phyloP scores from a whole-genome alignment of 129 eudicot species.

The Flaveria ramosissima region DNA sequence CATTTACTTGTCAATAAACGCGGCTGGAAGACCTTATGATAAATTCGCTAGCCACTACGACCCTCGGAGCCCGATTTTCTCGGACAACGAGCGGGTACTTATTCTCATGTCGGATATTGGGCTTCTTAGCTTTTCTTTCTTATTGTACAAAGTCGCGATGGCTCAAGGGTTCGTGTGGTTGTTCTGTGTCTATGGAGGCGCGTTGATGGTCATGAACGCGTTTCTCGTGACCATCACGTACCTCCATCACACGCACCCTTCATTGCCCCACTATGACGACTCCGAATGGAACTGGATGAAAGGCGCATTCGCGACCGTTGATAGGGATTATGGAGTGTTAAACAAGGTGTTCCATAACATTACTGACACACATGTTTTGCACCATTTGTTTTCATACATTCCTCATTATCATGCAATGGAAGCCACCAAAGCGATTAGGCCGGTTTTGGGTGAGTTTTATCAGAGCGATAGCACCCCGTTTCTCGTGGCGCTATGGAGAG shows the following conservation, averaged over 20 bases:
- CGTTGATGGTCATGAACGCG: constrained; percentile 52
- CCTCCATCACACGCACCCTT: constrained; percentile 59
- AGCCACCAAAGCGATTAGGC: constrained; percentile 56
- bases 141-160: constrained; percentile 32
- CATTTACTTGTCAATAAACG: constrained; percentile 30
- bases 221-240: constrained; percentile 53
- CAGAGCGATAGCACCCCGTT: constrained; percentile 51
- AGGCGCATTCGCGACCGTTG: constrained; percentile 55
- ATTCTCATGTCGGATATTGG: constrained; percentile 50
- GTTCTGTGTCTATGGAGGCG: constrained; percentile 50
- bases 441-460: constrained; percentile 52
- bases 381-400: constrained; percentile 55
- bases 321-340: constrained; percentile 53
- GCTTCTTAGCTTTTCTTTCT: constrained; percentile 30
- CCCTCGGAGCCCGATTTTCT: constrained; percentile 49
- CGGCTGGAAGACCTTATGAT: constrained; percentile 52
- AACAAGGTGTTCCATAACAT: constrained; percentile 63
- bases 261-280: constrained; percentile 54
- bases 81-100: constrained; percentile 43
- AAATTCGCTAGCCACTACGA: constrained; percentile 56
- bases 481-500: constrained; percentile 52
- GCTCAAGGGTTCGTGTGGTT: constrained; percentile 47
- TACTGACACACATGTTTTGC: constrained; percentile 56
- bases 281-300: constrained; percentile 63
- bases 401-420: constrained; percentile 68